A percentile compares a stretch with the other conserved stretches of the same genome.
phyloP scores from a whole-genome alignment of 1,139 yeast species.

The Hemisphaericaspora lyxosophila region DNA sequence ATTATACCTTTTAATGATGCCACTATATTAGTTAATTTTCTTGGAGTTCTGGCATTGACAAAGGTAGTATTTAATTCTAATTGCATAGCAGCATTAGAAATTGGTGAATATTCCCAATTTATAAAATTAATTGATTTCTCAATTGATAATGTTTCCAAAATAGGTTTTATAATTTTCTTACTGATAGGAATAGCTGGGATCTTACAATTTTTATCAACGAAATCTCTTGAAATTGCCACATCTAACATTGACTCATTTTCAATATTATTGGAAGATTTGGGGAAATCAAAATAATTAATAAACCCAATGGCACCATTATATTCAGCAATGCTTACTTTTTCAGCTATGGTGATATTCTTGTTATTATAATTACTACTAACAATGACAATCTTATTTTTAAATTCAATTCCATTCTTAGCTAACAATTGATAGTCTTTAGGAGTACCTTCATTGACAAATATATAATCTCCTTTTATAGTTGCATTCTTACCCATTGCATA shows the following conservation, averaged over 20 bases:
- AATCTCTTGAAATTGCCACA: constrained; percentile 12
- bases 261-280: constrained; percentile 4
- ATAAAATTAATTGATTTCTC: constrained; percentile 15
- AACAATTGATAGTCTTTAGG: constrained; percentile 29
- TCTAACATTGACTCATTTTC: constrained; percentile 8
- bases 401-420: constrained; percentile 18
- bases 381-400: constrained; percentile 31
- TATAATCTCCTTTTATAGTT: constrained; percentile 23
- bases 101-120: constrained; percentile 32
- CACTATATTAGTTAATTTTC: constrained; percentile 34
- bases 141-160: constrained; percentile 26
- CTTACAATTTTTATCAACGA: constrained; percentile 14
- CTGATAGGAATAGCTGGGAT: constrained; percentile 43
- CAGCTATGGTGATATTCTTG: constrained; percentile 20
- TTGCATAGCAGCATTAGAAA: constrained; percentile 12
- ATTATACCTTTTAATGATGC: constrained; percentile 40
- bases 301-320: constrained; percentile 30
- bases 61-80: constrained; percentile 24
- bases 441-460: constrained; percentile 34
- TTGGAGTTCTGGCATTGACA: constrained; percentile 3
- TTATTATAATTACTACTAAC: constrained; percentile 18
- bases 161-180: constrained; percentile 29
- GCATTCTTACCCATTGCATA: constrained; percentile 34
- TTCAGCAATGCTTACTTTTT: constrained; percentile 30
- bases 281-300: constrained; percentile 25